Evolutionary conservation across 2,329 filamentous ascomycete species (phyloP), one percentile per base, ranked within the genome.

Genomic region (Phaeosphaeriaceae sp.): DNA sequence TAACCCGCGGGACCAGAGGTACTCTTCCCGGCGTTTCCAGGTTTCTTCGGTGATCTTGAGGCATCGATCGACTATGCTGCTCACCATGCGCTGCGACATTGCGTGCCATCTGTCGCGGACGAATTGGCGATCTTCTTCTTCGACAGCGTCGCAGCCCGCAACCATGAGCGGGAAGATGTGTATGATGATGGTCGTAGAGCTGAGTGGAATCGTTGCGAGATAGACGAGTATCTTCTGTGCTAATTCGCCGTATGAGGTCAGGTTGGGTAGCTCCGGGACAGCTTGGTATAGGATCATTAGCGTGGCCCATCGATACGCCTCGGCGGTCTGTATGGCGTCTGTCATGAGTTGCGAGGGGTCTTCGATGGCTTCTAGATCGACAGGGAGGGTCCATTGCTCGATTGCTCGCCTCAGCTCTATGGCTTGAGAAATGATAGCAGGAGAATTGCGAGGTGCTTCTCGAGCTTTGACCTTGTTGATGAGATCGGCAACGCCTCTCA

Each of bases 131-230:
- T 89, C 86, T 65, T 89, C 87, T 22, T 80, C 78, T 13, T 81
- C 82, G 20, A 82, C 79, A 1, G 86, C 85, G 71, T 90, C 88
- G 64, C 86, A 88, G 1, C 88, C 87, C 0, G 88, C 88, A 0
- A 85, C 85, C 54, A 90, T 80, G 1, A 91, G 81, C 0, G 88
- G 88, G 62, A 88, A 90, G 58, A 89, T 89, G 46, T 91, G 88
- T 1, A 89, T 83, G 46, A 90, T 88, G n/a, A 86, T 84, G 1
- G 87, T 84, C 7, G 87, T 82, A 25, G 86, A 88, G 10, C 80
- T 83, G 0, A 85, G 74, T 0, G 88, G 88, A 0, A 90, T 86
- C 0, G 85, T 89, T 10, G 87, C 87, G 2, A 91, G 78, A 49
- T 85, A 82, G 15, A 84, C 80, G 50, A 91, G 74, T 2, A 88